Evolutionary conservation across 2,329 filamentous ascomycete genomes (phyloP), one percentile per base, ranked within the genome.

Genomic region (Claviceps pusilla): DNA sequence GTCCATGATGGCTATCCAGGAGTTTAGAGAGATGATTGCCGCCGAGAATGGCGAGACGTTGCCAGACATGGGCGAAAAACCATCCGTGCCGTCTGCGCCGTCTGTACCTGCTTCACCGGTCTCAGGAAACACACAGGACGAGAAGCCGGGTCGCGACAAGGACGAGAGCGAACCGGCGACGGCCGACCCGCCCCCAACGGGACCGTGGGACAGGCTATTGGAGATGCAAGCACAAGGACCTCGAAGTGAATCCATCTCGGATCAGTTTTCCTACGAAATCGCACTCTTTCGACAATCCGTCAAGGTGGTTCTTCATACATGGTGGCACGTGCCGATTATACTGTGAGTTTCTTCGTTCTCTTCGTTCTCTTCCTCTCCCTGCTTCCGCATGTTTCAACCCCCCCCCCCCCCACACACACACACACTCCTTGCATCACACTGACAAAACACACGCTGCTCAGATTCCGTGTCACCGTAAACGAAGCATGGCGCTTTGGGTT

Each of bases 1-100:
- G 66, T 93, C 88, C 52, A 71, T 98, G 57, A 75, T 78, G 39
- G 84, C 88, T 0, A 77, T 95, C 47, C 79, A 82, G 54, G 76
- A 83, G 54, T 97, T 98, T 72, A 71, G 76, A 51, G 62, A 61
- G 33, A 78, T 82, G 73, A 70, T 78, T 1, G 68, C 70, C 47
- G 61, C 64, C 10, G 68, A 73, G 41, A 73, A 71, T 55, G 65
- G 73, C 56, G 65, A 75, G 54, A 66, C 67, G 59, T 60, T 58
- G 55, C 33, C 51, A 0, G 12, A 19, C 29, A 37, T 7, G 16
- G 39, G 35, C 19, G 31, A 42, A 37, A 1, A 37, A 3, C 4
- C 48, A 14, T 50, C 35, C 3, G 43, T 10, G 7, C 11, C 11
- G 3, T 6, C 43, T 10, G 46, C 35, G 24, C 24, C 24, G 24